Evolutionary conservation across 176 grass and related monocot genomes (phyloP).

Genomic region (Dendrocalamus sinicus): DNA sequence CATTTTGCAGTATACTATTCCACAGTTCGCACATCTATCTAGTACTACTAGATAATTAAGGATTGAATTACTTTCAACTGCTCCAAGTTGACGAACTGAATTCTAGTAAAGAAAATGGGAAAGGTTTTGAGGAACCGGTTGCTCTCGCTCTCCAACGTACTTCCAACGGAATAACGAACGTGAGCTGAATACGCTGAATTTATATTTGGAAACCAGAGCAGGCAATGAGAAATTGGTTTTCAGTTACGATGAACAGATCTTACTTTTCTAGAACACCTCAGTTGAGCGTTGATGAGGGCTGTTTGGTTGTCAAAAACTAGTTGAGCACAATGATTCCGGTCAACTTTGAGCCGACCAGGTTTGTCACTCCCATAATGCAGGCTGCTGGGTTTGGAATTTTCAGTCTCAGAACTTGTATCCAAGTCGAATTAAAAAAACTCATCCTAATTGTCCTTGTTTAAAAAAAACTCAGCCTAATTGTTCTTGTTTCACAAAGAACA

Average conservation of each 20-base stretch:
- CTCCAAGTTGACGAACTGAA: constrained; percentile 46
- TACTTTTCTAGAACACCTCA: background rate
- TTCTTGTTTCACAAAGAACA: background rate
- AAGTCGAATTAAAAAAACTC: background rate
- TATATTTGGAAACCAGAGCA: constrained; percentile 11
- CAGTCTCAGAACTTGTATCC: background rate
- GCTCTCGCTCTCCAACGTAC: constrained; percentile 13
- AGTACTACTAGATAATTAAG: constrained; percentile 14
- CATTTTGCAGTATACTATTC: background rate
- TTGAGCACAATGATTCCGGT: background rate
- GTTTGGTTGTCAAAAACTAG: background rate
- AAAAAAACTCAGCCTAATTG: background rate
- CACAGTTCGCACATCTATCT: background rate
- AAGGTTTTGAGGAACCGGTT: background rate
- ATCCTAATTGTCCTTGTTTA: background rate
- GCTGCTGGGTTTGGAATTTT: background rate
- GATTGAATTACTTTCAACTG: background rate
- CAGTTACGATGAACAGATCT: background rate
- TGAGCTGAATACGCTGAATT: background rate
- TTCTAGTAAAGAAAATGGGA: background rate
- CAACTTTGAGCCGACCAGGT: background rate
- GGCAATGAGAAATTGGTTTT: background rate
- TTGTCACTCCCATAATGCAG: background rate
- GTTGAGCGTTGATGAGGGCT: background rate
- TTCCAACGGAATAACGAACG: constrained; percentile 36